phyloP scores from a whole-genome alignment of 2,329 filamentous ascomycete species.

The Trichothecium roseum region DNA sequence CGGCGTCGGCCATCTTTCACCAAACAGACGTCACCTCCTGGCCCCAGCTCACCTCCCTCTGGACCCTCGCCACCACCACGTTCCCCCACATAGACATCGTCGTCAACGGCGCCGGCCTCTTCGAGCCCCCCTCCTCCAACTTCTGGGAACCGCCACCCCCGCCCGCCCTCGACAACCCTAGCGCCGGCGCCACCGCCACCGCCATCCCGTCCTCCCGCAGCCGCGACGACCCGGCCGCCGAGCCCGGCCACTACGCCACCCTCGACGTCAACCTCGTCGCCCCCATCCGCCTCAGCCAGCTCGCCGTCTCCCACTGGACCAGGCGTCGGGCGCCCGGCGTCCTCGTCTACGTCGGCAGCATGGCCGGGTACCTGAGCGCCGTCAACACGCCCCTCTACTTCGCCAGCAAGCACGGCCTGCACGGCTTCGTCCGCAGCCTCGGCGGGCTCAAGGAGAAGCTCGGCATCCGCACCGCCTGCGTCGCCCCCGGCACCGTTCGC shows the following conservation, averaged over 20 bases:
- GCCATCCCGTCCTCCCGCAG: conserved; percentile 17
- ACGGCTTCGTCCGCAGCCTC: conserved; percentile 22
- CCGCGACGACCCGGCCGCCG: conserved; percentile 14
- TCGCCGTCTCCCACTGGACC: conserved; percentile 27
- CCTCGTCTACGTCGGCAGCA: conserved; percentile 22
- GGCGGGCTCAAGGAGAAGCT: conserved; percentile 17
- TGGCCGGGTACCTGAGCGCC: conserved; percentile 18
- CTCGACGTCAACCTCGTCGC: conserved; percentile 25
- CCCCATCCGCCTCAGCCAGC: conserved; percentile 25
- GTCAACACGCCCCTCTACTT: conserved; percentile 24
- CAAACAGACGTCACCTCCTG: conserved; percentile 25
- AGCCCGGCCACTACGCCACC: conserved; percentile 21
- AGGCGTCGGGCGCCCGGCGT: conserved; percentile 14
- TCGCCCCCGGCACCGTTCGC: conserved; percentile 21
- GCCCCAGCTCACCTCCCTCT: conserved; percentile 20
- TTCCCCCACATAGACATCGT: conserved; percentile 24
- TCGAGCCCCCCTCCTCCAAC: conserved; percentile 22
- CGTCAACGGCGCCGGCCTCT: conserved; percentile 25
- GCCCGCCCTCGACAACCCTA: conserved; percentile 15
- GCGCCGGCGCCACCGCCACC: conserved; percentile 10
- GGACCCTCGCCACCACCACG: conserved; percentile 13
- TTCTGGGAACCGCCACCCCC: conserved; percentile 23
- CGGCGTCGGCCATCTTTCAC: conserved; percentile 22
- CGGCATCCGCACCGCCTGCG: conserved; percentile 20
- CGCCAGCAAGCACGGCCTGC: conserved; percentile 25